A percentile compares a stretch with the other conserved stretches of the same genome.
phyloP scores from a whole-genome alignment of 371 early-diverging fungal species.

The Lichtheimia ramosa region DNA sequence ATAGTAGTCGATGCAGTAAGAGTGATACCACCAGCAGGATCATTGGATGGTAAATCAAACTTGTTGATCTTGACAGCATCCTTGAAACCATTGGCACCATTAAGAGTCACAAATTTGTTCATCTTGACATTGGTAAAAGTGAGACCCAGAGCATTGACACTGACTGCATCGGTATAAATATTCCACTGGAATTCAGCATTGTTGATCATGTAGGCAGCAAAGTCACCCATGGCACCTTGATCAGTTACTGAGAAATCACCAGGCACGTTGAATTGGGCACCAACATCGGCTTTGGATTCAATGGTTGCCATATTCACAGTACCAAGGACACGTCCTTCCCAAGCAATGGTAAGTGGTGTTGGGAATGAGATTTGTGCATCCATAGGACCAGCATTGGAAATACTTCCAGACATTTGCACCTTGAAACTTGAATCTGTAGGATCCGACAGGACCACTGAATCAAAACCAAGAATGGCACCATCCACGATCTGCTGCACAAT shows the following conservation, averaged over 20 bases:
- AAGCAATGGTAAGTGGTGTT: slow-evolving; percentile 43
- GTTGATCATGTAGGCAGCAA: slow-evolving; percentile 57
- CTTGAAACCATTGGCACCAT: slow-evolving; percentile 49
- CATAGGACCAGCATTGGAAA: slow-evolving; percentile 63
- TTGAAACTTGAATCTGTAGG: slow-evolving; percentile 52
- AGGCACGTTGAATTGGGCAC: slow-evolving; percentile 41
- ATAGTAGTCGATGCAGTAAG: slow-evolving; percentile 42
- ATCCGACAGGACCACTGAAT: slow-evolving; percentile 48
- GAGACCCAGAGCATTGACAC: slow-evolving; percentile 50
- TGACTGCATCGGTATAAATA: slow-evolving; percentile 38
- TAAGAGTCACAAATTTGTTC: slow-evolving; percentile 41
- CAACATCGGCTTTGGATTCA: slow-evolving; percentile 34
- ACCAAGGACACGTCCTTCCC: slow-evolving; percentile 52
- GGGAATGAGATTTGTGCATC: slow-evolving; percentile 61
- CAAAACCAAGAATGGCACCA: slow-evolving; percentile 48
- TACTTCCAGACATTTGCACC: slow-evolving; percentile 56
- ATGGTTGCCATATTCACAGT: slow-evolving; percentile 46
- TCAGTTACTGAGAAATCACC: slow-evolving; percentile 50
- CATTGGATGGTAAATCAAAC: slow-evolving; percentile 53
- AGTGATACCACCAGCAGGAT: slow-evolving; percentile 48
- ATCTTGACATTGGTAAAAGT: slow-evolving; percentile 47
- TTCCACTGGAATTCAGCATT: slow-evolving; percentile 51
- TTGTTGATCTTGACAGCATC: slow-evolving; percentile 47
- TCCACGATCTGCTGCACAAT: slow-evolving; percentile 61
- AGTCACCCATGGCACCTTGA: slow-evolving; percentile 37